These are phyloP conservation scores for Ulmus americana DNA, from an alignment of 331 rosid species.

Conservation along the genomic window DNA sequence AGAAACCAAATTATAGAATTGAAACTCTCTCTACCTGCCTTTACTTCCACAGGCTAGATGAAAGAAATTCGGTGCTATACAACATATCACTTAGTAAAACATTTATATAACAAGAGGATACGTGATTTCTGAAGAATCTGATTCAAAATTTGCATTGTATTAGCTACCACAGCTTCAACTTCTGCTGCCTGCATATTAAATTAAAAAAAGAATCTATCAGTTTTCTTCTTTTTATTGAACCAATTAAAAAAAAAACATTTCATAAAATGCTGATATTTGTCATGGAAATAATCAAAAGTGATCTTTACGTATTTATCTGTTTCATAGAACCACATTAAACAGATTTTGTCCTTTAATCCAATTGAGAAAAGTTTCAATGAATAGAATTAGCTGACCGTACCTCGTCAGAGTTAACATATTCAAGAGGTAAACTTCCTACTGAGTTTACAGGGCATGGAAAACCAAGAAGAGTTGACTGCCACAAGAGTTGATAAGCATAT, in stretches of 20 bases:
- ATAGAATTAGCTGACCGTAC: constrained; percentile 29
- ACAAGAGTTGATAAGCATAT: constrained; percentile 31
- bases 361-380: constrained; percentile 14
- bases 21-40: constrained; percentile 2
- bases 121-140: constrained; percentile 77
- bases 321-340: neutral
- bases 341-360: neutral
- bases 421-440: constrained; percentile 76
- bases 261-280: neutral
- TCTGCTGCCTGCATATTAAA: constrained; percentile 53
- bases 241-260: neutral
- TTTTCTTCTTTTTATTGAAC: constrained; percentile 21
- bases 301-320: neutral
- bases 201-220: constrained; percentile 18
- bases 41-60: constrained; percentile 13
- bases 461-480: constrained; percentile 81
- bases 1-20: constrained; percentile 32
- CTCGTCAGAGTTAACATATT: constrained; percentile 60
- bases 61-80: constrained; percentile 7
- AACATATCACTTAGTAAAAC: neutral
- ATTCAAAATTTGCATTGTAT: constrained; percentile 63
- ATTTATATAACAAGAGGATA: constrained; percentile 40
- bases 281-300: neutral
- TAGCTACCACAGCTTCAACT: constrained; percentile 79
- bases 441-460: constrained; percentile 82